Evolutionary conservation across 1,139 yeast genomes (phyloP).

Genomic region (Geotrichum histeridarum): DNA sequence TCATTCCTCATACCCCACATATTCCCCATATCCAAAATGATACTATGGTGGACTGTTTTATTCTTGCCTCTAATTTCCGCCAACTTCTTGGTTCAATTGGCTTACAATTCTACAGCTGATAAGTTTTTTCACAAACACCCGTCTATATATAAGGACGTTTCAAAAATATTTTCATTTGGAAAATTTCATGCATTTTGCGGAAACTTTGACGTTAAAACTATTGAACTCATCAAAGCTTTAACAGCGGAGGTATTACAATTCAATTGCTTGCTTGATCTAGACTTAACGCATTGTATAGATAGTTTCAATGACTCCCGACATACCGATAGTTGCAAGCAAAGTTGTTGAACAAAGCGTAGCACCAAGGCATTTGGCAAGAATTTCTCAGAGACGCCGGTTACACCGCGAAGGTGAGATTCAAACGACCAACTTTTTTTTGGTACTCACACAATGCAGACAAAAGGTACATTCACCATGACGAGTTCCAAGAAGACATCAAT

Average conservation of each 20-base stretch:
- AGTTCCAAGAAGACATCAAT: conserved; percentile 47
- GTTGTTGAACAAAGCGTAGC: conserved; percentile 46
- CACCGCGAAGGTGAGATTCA: conserved; percentile 26
- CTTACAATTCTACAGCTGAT: conserved; percentile 23
- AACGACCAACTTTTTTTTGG: conserved; percentile 7
- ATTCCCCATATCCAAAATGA: background rate
- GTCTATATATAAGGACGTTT: conserved; percentile 23
- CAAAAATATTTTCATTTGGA: conserved; percentile 31
- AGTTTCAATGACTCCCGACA: conserved; percentile 16
- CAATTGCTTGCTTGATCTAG: background rate
- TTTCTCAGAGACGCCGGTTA: conserved; percentile 51
- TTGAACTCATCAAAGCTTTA: conserved; percentile 22
- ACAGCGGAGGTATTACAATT: conserved; percentile 6
- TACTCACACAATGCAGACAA: conserved; percentile 28
- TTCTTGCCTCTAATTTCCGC: conserved; percentile 9
- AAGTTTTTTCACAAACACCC: conserved; percentile 29
- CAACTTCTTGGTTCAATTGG: conserved; percentile 30
- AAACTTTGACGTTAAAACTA: conserved; percentile 25
- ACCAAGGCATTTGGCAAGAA: conserved; percentile 65
- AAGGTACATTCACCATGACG: conserved; percentile 26
- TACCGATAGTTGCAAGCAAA: conserved; percentile 17
- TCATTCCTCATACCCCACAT: background rate
- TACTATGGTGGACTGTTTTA: background rate
- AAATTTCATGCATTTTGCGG: conserved; percentile 32
- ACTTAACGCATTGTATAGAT: conserved; percentile 6